Evolutionary conservation across 2,329 filamentous ascomycete genomes (phyloP), one percentile per base, ranked within the genome.

Genomic region (Stemphylium lycopersici): DNA sequence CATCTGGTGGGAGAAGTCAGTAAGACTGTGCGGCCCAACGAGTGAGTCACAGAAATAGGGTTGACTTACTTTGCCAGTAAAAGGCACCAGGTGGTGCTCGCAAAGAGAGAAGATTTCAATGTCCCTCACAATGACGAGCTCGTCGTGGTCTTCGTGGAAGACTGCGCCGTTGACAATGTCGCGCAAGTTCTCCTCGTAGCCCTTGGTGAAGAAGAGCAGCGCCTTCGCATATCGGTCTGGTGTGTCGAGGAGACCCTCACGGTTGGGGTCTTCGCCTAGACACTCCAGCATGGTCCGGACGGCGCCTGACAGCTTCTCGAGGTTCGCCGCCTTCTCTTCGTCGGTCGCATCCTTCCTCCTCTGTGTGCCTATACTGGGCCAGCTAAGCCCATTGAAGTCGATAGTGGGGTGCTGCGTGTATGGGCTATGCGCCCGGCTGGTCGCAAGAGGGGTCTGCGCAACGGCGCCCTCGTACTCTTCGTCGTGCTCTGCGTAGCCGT

Each of bases 81-180:
- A 99, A 0, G 95, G 95, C 6, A 99, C 93, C 73, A 99, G 84
- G 73, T 99, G 95, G 75, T 99, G 95, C 79, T 99, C 95, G 80
- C 95, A 99, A 38, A 98, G 81, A 61, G 90, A 93, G 76, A 92
- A 96, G 11, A 98, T 86, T 73, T 97, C 93, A 69, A 99, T 98
- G 70, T 98, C 93, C 79, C 96, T 96, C 55, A 99, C 91, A 68
- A 98, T 96, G 26, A 99, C 93, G 79, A 99, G 85, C 77, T 99
- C 95, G 70, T 96, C 95, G 72, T 98, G 93, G 59, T 93, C 91
- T 75, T 98, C 95, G 69, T 96, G 89, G 78, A 99, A 99, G 48
- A 98, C 90, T 15, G 95, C 95, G 51, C 88, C 85, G 74, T 98
- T 98, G 58, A 98, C 90, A 62, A 98, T 90, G 72, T 96, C 90